Conservation (phyloP, 163 green algal genomes). For the Scenedesmus sp. region DNA sequence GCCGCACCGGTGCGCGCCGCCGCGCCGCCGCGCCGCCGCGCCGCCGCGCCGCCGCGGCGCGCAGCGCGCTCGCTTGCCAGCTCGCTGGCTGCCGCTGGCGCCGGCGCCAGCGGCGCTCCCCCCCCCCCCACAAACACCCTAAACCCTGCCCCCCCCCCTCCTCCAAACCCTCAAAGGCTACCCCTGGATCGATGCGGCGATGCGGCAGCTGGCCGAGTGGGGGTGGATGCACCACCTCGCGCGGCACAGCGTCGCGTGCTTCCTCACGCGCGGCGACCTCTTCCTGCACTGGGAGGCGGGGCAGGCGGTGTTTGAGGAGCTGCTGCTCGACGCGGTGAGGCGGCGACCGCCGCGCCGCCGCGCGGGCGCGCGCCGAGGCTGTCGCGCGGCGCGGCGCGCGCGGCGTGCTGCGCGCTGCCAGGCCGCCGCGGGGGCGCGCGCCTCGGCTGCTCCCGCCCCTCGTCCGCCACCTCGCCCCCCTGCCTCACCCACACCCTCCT, state of each 20-base stretch:
- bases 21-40: no score
- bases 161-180: slow-evolving; percentile 61
- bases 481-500: no score
- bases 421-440: no score
- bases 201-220: slow-evolving; percentile 72
- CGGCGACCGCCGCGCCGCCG: not conserved
- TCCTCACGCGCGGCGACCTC: slow-evolving; percentile 95
- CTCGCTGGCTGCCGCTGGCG: no score
- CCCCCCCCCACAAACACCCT: no score
- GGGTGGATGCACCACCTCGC: slow-evolving; percentile 98
- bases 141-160: not conserved
- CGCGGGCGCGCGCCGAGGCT: not conserved
- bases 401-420: no score
- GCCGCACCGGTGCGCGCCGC: slow-evolving; percentile 64
- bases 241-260: slow-evolving; percentile 95
- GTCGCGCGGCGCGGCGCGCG: slow-evolving; percentile 4
- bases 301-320: slow-evolving; percentile 90
- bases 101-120: no score
- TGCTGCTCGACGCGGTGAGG: slow-evolving; percentile 64
- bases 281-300: slow-evolving; percentile 88
- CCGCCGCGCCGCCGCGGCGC: no score
- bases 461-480: no score
- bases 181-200: slow-evolving; percentile 94
- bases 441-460: no score
- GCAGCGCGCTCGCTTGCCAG: no score